Evolutionary conservation across 1,284 basidiomycete genomes (phyloP).

Genomic region (Leccinum cinnamomeum): DNA sequence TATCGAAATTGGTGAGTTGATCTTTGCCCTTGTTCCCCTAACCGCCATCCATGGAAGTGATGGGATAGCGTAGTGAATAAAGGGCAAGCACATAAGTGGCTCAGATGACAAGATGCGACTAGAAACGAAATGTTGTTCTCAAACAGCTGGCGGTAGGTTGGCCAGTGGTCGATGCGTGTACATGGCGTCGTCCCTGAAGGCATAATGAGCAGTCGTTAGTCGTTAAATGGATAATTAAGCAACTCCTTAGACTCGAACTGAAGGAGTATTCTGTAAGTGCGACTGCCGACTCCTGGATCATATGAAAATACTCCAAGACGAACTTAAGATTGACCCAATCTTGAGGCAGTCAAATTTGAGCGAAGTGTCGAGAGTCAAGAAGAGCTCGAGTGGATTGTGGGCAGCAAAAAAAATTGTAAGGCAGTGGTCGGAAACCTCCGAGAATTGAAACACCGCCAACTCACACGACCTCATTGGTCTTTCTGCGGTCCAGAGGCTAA

Average conservation of each 20-base stretch:
- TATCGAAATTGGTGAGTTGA: constrained; percentile 23
- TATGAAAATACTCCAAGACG: not conserved
- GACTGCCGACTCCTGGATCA: not conserved
- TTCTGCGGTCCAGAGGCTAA: too few relatives aligned
- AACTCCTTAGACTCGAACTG: not conserved
- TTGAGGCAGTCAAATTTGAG: too few relatives aligned
- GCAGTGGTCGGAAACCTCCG: not conserved
- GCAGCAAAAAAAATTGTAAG: too few relatives aligned
- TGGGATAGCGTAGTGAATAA: constrained; percentile 76
- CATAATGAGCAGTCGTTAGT: not conserved
- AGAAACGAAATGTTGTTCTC: not conserved
- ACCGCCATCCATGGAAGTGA: constrained; percentile 56
- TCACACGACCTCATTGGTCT: too few relatives aligned
- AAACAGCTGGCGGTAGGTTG: not conserved
- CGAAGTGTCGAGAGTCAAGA: too few relatives aligned
- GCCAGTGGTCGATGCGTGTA: not conserved
- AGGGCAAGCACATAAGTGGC: constrained; percentile 36
- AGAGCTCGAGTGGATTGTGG: too few relatives aligned
- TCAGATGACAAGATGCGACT: not conserved
- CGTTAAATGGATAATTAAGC: not conserved
- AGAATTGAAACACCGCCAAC: not conserved
- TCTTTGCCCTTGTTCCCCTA: constrained; percentile 83
- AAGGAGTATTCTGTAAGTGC: not conserved
- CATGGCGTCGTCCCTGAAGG: too few relatives aligned
- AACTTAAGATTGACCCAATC: not conserved